Base-by-base conservation (phyloP, 2,329 filamentous ascomycete species). In the Orbilia quercus region DNA sequence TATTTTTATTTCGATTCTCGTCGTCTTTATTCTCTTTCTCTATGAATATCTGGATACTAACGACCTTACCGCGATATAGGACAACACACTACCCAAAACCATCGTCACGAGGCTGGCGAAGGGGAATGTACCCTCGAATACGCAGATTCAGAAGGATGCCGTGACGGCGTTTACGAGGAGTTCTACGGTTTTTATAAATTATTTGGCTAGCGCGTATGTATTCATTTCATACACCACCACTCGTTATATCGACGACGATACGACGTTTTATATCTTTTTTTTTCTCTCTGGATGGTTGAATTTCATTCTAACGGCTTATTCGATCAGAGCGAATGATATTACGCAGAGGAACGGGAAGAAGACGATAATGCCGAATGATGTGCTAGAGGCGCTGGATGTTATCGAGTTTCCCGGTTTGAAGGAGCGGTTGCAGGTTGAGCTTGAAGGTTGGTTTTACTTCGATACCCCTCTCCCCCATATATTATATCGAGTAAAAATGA, bases 301-400 rank as follows among this genome's bases (percentile, higher is more conserved):
- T n/a, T n/a, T n/a, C n/a, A n/a, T n/a, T n/a, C n/a, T n/a, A n/a
- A n/a, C n/a, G n/a, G n/a, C n/a, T n/a, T n/a, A n/a, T n/a, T n/a
- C n/a, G 16, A 42, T 53, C 75, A 93, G 90, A 74, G 89, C 91
- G 47, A 92, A 91, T 77, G 89, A 91, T 77, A 84, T 88, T 77
- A 91, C 91, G 5, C 80, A 84, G 58, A 82, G 82, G 53, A 84
- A 85, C n/a, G 82, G 1, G 85, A 83, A 16, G 82, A 83, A 53
- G 78, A 87, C 59, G 76, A 81, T 18, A 81, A 81, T 31, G 73
- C 82, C 97, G 20, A 88, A 87, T 48, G 94, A 99, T 80, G 86
- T 99, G 38, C 98, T 99, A 83, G 82, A 98, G 42, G 98, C 94
- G 0, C 94, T 95, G n/a, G 95, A 96, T 14, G 94, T 94, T 80